Conservation (phyloP, 306 rosid species). For the Canavalia gladiata region DNA sequence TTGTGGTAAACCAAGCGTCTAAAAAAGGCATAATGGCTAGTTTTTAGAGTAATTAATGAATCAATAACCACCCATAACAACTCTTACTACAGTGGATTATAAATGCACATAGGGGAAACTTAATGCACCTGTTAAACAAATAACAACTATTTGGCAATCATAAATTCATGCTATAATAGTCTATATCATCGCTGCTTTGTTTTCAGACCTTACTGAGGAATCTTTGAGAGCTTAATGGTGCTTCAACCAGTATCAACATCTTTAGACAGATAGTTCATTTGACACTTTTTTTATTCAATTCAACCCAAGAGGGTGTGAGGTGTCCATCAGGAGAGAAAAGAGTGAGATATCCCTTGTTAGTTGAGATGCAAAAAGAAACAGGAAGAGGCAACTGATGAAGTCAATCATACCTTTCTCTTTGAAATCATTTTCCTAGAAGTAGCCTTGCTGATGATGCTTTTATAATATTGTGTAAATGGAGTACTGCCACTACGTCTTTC, state of each 20-base stretch:
- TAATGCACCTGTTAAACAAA: too few relatives aligned
- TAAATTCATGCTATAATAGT: too few relatives aligned
- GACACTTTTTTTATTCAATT: not conserved
- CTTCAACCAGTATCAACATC: not conserved
- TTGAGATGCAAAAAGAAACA: not conserved
- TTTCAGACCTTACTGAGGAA: too few relatives aligned
- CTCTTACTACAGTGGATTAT: too few relatives aligned
- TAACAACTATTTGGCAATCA: too few relatives aligned
- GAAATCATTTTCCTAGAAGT: constrained; percentile 64
- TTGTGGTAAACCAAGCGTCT: too few relatives aligned
- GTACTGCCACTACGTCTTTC: constrained; percentile 66
- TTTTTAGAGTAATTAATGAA: too few relatives aligned
- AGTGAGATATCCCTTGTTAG: not conserved
- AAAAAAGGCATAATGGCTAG: too few relatives aligned
- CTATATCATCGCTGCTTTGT: too few relatives aligned
- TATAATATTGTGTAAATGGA: constrained; percentile 79
- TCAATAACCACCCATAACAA: too few relatives aligned
- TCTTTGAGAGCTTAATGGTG: too few relatives aligned
- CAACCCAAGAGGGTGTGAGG: not conserved
- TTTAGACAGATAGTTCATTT: not conserved
- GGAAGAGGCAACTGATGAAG: constrained; percentile 27
- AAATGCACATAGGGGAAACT: too few relatives aligned
- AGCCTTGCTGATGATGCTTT: constrained; percentile 82
- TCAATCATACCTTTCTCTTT: constrained; percentile 67
- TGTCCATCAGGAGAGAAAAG: not conserved